These are phyloP conservation scores for Fraxinus baroniana DNA, from an alignment of 305 asterid genomes.

Conservation along the genomic window DNA sequence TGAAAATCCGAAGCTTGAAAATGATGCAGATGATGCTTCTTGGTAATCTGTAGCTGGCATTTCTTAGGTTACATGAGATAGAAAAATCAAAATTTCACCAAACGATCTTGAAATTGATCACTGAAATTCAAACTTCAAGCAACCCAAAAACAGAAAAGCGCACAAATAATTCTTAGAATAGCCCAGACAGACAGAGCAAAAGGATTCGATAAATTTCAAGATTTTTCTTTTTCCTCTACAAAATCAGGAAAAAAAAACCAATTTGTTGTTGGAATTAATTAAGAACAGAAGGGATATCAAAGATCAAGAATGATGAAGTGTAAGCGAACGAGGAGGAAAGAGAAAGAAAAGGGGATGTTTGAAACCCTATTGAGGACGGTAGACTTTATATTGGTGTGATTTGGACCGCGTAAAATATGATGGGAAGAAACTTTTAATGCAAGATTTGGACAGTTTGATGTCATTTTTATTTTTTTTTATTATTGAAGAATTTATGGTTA, in stretches of 20 bases:
- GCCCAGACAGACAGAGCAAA: conserved; percentile 12
- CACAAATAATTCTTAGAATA: background rate
- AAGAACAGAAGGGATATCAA: conserved; percentile 1
- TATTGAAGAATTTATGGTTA: too few species aligned
- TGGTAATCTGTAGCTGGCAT: conserved; percentile 55
- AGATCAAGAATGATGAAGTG: background rate
- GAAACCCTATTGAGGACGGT: conserved; percentile 38
- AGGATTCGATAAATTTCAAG: background rate
- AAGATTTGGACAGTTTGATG: conserved; percentile 13
- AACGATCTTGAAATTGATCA: conserved; percentile 5
- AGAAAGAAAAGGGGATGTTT: conserved; percentile 31
- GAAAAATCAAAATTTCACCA: background rate
- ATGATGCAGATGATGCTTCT: conserved; percentile 36
- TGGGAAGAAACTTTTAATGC: background rate
- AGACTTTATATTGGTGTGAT: conserved; percentile 30
- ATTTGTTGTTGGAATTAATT: background rate
- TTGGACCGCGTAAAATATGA: conserved; percentile 36
- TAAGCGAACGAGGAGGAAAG: conserved; percentile 1
- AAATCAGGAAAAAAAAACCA: background rate
- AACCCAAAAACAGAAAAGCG: background rate
- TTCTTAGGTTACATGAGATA: conserved; percentile 33
- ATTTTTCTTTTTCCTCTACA: background rate
- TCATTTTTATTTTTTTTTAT: background rate
- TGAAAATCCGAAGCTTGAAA: conserved; percentile 41
- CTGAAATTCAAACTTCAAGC: background rate